A percentile compares a stretch with the other conserved stretches of the same genome.
phyloP scores from a whole-genome alignment of 148 eudicot species.

The Hydrangea macrophylla region DNA sequence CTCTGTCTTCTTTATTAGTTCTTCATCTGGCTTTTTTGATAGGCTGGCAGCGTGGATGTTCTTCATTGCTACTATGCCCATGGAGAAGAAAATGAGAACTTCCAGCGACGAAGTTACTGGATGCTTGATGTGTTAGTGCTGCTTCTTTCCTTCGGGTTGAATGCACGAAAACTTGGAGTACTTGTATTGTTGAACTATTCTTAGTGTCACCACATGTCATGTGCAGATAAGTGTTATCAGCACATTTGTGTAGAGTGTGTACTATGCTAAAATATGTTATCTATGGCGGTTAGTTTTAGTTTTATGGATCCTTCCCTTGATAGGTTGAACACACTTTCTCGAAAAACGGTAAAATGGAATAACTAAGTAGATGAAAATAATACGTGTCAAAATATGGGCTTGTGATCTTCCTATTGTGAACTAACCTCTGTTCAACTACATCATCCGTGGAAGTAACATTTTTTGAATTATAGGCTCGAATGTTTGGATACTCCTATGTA shows the following conservation, averaged over 20 bases:
- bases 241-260: not conserved
- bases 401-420: not conserved
- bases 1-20: not conserved
- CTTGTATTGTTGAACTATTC: not conserved
- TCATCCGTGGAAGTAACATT: not conserved
- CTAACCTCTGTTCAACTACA: not conserved
- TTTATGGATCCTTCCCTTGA: too few relatives aligned
- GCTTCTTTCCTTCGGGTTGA: slow-evolving; percentile 1
- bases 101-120: slow-evolving; percentile 68
- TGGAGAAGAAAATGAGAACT: slow-evolving; percentile 59
- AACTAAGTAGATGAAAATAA: too few relatives aligned
- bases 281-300: too few relatives aligned
- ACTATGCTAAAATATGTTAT: too few relatives aligned
- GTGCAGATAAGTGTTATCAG: not conserved
- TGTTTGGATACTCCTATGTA: not conserved
- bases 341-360: too few relatives aligned
- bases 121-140: slow-evolving; percentile 61
- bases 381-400: too few relatives aligned
- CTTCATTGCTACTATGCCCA: slow-evolving; percentile 68
- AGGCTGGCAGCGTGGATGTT: slow-evolving; percentile 66
- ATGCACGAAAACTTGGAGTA: not conserved
- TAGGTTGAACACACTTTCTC: too few relatives aligned
- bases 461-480: not conserved
- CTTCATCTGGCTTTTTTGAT: slow-evolving; percentile 25
- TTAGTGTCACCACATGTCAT: not conserved